Evolutionary conservation across 352 stramenopile species (phyloP).

Genomic region (Globisporangium apiculatum): DNA sequence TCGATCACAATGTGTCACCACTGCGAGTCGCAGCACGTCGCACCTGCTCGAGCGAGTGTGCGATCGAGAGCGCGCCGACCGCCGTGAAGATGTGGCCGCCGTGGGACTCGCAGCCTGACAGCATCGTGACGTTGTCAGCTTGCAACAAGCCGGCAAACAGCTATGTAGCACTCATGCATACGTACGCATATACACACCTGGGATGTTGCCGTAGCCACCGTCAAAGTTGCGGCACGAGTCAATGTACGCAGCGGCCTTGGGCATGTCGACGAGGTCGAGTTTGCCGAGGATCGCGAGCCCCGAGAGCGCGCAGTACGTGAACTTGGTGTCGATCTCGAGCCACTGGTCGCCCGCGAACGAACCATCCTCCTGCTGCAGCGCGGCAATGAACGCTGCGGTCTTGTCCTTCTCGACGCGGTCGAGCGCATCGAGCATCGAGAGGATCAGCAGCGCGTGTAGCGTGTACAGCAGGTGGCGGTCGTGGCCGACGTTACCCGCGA

Average conservation of each 20-base stretch:
- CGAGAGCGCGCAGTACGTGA: constrained; percentile 98
- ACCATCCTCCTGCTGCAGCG: constrained; percentile 94
- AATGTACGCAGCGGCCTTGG: constrained; percentile 91
- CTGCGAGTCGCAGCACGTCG: background rate
- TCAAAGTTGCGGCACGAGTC: constrained; percentile 97
- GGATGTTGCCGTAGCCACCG: constrained; percentile 88
- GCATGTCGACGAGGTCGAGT: constrained; percentile 84
- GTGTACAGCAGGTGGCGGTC: constrained; percentile 98
- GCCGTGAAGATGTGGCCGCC: constrained; percentile 97
- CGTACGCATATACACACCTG: constrained; percentile 19
- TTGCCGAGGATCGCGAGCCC: constrained; percentile 90
- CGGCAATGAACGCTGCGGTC: constrained; percentile 76
- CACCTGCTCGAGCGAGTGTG: constrained; percentile 45
- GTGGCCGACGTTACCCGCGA: constrained; percentile 95
- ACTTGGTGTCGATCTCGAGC: constrained; percentile 98
- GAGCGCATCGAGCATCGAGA: constrained; percentile 91
- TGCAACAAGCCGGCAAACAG: background rate
- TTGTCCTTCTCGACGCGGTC: constrained; percentile 77
- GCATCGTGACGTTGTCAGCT: background rate
- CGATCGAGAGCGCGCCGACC: constrained; percentile 92
- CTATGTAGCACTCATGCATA: background rate
- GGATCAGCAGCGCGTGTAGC: constrained; percentile 94
- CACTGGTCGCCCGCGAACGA: constrained; percentile 97
- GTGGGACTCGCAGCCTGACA: constrained; percentile 93
- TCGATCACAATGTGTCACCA: background rate